Evolutionary conservation across 805 yeast species (phyloP), one percentile per base, ranked within the genome.

Genomic region (Metschnikowia kofuensis): DNA sequence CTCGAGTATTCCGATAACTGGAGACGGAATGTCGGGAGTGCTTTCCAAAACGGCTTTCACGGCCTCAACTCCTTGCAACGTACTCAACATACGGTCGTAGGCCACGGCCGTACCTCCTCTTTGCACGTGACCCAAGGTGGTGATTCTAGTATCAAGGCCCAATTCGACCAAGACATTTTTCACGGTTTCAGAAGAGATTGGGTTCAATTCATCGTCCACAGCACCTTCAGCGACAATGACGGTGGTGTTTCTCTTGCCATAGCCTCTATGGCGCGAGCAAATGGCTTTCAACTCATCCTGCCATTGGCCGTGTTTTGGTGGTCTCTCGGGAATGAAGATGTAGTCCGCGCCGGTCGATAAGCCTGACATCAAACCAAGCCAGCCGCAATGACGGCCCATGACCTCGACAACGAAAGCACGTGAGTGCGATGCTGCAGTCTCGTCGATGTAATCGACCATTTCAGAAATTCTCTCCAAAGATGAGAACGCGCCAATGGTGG

Each of bases 171-270:
- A 76, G 14, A 85, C 94, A 45, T 89, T 82, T 69, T 86, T 85
- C 50, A 94, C 98, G 54, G 83, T 82, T 32, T 83, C 82, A 14
- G 95, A 78, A 10, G 91, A 78, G 59, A 94, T 89, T 40, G 94
- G 95, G 50, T 83, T 77, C 65, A 92, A 77, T 51, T 88, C 84
- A 57, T 78, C 76, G 63, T 89, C 94, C 52, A 92, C 81, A 30
- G 99, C 99, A 65, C 99, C 99, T 74, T 94, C 99, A 27, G 99
- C 97, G 35, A 94, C 98, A 66, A 94, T 89, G 49, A 94, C 97
- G 45, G 91, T 91, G 40, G 96, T 88, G 72, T 91, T 92, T 69
- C 99, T 80, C 70, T 91, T 87, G 51, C 99, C 99, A 61, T 82
- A 84, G 44, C 74, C 70, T 62, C 98, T 82, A 70, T 92, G 97